Evolutionary conservation across 2,329 filamentous ascomycete genomes (phyloP).

Genomic region (Colletotrichum kahawae): DNA sequence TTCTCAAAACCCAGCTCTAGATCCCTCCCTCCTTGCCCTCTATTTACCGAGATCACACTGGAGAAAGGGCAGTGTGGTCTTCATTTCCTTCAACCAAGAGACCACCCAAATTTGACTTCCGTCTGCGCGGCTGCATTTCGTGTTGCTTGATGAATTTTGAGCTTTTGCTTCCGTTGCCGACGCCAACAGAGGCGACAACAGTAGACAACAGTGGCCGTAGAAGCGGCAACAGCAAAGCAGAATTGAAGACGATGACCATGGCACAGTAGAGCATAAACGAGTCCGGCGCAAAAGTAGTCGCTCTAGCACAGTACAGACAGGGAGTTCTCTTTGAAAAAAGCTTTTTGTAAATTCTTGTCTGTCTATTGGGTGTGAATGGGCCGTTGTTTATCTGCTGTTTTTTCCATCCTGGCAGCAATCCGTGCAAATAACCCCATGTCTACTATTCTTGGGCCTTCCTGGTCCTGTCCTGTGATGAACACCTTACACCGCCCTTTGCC

Average conservation of each 20-base stretch:
- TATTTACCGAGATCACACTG: conserved; percentile 5
- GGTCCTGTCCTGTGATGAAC: not conserved
- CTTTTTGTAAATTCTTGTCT: not conserved
- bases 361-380: not conserved
- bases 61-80: not conserved
- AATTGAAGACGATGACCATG: rapidly evolving
- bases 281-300: no score
- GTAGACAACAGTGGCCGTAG: not conserved
- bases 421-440: not conserved
- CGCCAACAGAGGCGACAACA: no score
- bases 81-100: not conserved
- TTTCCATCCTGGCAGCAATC: conserved; percentile 4
- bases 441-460: not conserved
- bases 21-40: not conserved
- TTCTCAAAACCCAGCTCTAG: not conserved
- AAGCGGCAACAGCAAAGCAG: not conserved
- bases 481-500: conserved; percentile 4
- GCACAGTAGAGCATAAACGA: not conserved
- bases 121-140: not conserved
- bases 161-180: not conserved
- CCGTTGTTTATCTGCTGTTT: not conserved
- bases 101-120: not conserved
- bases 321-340: not conserved
- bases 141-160: not conserved
- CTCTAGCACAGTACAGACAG: not conserved